Evolutionary conservation across 192 early-diverging fungal genomes (phyloP), one percentile per base, ranked within the genome.

Genomic region (Phlyctochytrium planicorne): DNA sequence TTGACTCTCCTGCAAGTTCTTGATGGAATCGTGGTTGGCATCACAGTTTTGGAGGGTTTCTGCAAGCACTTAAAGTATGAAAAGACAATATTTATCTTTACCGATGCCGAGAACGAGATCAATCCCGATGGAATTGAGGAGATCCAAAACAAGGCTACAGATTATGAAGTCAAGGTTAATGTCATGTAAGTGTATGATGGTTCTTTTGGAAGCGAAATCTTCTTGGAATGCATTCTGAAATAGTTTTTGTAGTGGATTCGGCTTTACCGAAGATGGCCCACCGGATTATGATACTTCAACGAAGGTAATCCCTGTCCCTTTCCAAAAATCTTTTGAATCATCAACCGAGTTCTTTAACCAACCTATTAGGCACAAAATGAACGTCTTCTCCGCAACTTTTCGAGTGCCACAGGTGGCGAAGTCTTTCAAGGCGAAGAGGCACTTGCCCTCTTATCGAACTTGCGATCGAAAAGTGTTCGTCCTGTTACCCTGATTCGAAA

Each of bases 21-120:
- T 59, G 86, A 88, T 69, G 89, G 77, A 12, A 65, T 91, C 63
- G 85, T 88, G 55, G 74, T 89, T 27, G 80, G 80, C 10, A 36
- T 87, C 36, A 60, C 82, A 6, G 83, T 82, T 65, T 83, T 90
- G 33, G 63, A 75, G 24, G 66, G 56, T 35, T 75, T 81, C 69
- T 89, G 87, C 67, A 75, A 75, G 52, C 72, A 82, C 1, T 68
- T 85, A 36, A 91, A 90, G 69, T 92, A 81, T 53, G 66, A 64
- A n/a, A 91, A 91, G 74, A 82, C 73, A 34, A 82, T 92, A 6
- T 80, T 80, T 59, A 60, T 92, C 4, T 77, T 91, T 34, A 90
- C 91, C 0, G 85, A 90, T 69, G 86, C 76, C 3, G 74, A 71
- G 30, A 69, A 67, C 16, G 63, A 68, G 36, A 81, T 90, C 47